These are phyloP conservation scores for Mesembryanthemum crystallinum DNA, from an alignment of 148 eudicot genomes.

Conservation along the genomic window DNA sequence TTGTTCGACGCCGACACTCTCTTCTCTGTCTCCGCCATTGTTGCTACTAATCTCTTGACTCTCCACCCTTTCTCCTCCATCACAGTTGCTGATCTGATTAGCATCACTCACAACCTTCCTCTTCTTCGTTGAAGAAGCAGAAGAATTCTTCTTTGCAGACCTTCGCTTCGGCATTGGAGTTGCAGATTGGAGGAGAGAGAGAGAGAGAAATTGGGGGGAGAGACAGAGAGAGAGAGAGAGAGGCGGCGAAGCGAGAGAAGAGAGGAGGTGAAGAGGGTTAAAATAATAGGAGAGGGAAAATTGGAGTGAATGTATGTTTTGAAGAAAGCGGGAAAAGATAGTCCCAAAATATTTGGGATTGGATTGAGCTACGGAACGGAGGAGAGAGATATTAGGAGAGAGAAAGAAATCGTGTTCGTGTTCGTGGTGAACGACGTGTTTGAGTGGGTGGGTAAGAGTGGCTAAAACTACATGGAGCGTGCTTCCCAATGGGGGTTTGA, in stretches of 20 bases:
- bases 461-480: no score
- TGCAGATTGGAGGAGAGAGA: background rate
- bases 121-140: constrained; percentile 7
- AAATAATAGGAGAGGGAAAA: background rate
- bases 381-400: background rate
- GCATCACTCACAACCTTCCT: background rate
- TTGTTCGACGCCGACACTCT: background rate
- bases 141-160: constrained; percentile 21
- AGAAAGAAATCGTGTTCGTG: background rate
- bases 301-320: no score
- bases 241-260: background rate
- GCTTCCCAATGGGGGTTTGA: background rate
- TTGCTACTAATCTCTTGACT: background rate
- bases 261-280: background rate
- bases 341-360: constrained; percentile 8
- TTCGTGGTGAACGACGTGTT: background rate
- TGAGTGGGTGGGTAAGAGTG: background rate
- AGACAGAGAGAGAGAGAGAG: background rate
- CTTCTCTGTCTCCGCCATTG: constrained; percentile 9
- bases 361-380: background rate
- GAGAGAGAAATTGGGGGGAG: background rate
- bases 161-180: constrained; percentile 24
- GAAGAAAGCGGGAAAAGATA: constrained; percentile 39
- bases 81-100: background rate
- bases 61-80: background rate